Evolutionary conservation across 768 basidiomycete species (phyloP), one percentile per base, ranked within the genome.

Genomic region (Tremella mesenterica): DNA sequence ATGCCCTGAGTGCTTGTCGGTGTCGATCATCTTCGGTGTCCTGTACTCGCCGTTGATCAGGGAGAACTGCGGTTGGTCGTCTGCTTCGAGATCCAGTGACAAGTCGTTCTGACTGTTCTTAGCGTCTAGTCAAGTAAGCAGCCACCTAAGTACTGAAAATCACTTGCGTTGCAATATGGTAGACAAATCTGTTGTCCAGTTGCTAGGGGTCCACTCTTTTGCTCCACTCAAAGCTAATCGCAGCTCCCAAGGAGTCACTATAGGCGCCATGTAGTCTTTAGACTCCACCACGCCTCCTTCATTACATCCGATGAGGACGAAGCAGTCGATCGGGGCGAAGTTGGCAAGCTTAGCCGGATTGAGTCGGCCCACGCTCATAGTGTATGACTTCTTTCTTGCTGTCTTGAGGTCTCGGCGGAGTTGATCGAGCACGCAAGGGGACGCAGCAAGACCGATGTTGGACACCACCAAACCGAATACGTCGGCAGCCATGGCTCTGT

Each of bases 391-490:
- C 76, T 92, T 93, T 55, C 79, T 81, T 0, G 81, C 78, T 33
- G 76, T 77, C 0, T 78, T 70, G 46, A 97, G 79, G 8, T 85
- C 75, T 14, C 75, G 68, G 5, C 93, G 85, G n/a, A 97, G 78
- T 60, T 88, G 83, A 0, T 79, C 77, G 54, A 99, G 85, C 3
- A 96, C 78, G 1, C 88, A 84, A 0, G 92, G 80, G 59, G 96
- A 96, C 0, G 84, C 85, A 0, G 85, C 86, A 27, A 95, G 85
- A 39, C 92, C 91, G 13, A 97, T 80, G 1, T 92, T 95, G 10
- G 91, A 92, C 1, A 97, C 86, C 3, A 97, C 81, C 41, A 97
- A 90, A 0, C 92, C 95, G 58, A 95, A 88, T 0, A 96, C 87
- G 61, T 96, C 91, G 0, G 91, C 85, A 59, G 91, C 86, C 39